Base-by-base conservation (phyloP, 1,139 yeast species). In the Geotrichum europaeum region DNA sequence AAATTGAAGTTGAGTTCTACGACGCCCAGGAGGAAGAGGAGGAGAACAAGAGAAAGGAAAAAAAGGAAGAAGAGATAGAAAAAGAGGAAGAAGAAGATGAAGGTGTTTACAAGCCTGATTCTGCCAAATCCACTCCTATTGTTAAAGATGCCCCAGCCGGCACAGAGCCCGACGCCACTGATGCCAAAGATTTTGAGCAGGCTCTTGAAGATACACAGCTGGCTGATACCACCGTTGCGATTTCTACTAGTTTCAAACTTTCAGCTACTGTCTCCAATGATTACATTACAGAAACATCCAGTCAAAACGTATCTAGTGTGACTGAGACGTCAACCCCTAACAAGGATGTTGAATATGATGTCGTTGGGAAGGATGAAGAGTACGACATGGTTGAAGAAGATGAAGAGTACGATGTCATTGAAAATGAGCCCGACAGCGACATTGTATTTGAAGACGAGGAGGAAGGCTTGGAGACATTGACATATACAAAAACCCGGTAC, bases 1-100 rank as follows among this genome's bases (percentile, higher is more conserved):
- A 49, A 6, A n/a, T n/a, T 12, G 52, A 49, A n/a, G 34, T 49
- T 24, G 34, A 25, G 22, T 49, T 25, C n/a, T 49, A 49, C 34
- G 52, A 49, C 10, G 52, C 52, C 18, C n/a, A 49, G 20, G 32
- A 49, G 7, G 52, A 49, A 25, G 52, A 49, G 10, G 32, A 24
- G 15, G 30, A 40, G 28, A 64, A 62, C 49, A 60, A 55, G 34
- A 64, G 61, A 4, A 71, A 68, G 18, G 34, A 64, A 61, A 4
- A 71, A 68, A 9, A 28, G 1, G 56, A 53, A 6, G 43, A 40
- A 25, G 51, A 43, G n/a, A 65, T 64, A 52, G 51, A 30, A 34
- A 36, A 50, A 7, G 43, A 53, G 43, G 45, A 40, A 1, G 18
- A n/a, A 2, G 18, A 7, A n/a, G 20, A 13, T n/a, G 20, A 13